Evolutionary conservation across 1,284 basidiomycete species (phyloP), one percentile per base, ranked within the genome.

Genomic region (Cryptococcus floricola): DNA sequence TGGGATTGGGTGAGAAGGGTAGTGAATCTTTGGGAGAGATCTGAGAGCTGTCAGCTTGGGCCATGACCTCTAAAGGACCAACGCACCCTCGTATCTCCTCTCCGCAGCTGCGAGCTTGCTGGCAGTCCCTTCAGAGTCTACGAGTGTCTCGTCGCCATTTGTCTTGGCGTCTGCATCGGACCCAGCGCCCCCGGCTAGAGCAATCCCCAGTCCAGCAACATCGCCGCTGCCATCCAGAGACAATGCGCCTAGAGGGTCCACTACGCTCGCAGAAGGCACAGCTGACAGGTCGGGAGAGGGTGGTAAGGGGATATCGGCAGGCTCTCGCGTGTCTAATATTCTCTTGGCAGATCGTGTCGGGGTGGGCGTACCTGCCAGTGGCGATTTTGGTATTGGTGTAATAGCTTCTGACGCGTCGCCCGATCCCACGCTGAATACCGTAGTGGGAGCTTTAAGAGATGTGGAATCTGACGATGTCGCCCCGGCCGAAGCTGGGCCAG

Each of bases 21-120:
- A 7, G 68, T 66, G 52, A 70, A 68, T 18, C 66, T 65, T 38
- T 59, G 46, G 5, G 68, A 71, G 8, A 71, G 61, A 25, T 74
- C 73, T 73, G 50, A 12, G 16, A 2, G 37, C 10, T 6, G 16
- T 49, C 13, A 37, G 28, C 19, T 18, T 19, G 7, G 13, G 31
- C 8, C 34, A 10, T 12, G 37, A 18, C 31, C 48, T 8, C 37
- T 9, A 12, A 19, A 31, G 52, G 7, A 38, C 19, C 18, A 18
- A 18, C 37, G 4, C 48, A 19, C 31, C 31, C 46, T 66, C 64
- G 44, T 70, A 72, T 38, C 70, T 62, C 16, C 65, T 54, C 50
- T 71, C 66, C 6, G 59, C 56, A 25, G 62, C 64, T 7, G 59
- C 65, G 4, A 68, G 53, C 2, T 60, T 54, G 45, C 43, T 45